Percentiles rank a stretch among this genome's conserved stretches.
Evolutionary conservation across 2,329 filamentous ascomycete species (phyloP).

Genomic region (Diaporthe vexans): DNA sequence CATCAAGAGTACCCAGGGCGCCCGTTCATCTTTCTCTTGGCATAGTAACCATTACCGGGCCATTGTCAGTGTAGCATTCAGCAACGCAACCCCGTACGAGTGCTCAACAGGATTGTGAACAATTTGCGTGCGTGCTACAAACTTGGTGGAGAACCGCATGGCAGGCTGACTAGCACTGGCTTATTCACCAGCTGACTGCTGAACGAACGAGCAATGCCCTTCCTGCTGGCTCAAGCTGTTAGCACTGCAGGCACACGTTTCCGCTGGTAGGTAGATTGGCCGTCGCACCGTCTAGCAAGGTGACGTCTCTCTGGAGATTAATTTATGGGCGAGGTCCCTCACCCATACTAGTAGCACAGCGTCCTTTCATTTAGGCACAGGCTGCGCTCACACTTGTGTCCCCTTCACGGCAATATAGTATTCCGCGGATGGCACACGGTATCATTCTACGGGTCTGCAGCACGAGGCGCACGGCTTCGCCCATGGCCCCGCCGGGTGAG

Average conservation of each 20-base stretch:
- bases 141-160: background rate
- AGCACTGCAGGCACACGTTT: background rate
- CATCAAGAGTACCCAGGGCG: background rate
- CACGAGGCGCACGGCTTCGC: background rate
- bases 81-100: background rate
- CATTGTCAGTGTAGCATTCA: background rate
- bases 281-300: background rate
- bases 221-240: no score
- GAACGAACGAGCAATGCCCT: no score
- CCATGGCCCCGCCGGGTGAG: background rate
- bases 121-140: background rate
- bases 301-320: background rate
- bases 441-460: background rate
- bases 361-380: background rate
- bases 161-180: no score
- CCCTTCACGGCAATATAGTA: no score
- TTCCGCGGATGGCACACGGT: no score
- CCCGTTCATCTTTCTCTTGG: background rate
- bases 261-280: background rate
- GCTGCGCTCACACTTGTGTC: background rate
- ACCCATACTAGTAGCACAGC: background rate
- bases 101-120: background rate
- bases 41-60: background rate
- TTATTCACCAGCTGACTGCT: no score
- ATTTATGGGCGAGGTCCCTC: background rate